Evolutionary conservation across 2,329 filamentous ascomycete species (phyloP), one percentile per base, ranked within the genome.

Genomic region (Aschersonia sp.): DNA sequence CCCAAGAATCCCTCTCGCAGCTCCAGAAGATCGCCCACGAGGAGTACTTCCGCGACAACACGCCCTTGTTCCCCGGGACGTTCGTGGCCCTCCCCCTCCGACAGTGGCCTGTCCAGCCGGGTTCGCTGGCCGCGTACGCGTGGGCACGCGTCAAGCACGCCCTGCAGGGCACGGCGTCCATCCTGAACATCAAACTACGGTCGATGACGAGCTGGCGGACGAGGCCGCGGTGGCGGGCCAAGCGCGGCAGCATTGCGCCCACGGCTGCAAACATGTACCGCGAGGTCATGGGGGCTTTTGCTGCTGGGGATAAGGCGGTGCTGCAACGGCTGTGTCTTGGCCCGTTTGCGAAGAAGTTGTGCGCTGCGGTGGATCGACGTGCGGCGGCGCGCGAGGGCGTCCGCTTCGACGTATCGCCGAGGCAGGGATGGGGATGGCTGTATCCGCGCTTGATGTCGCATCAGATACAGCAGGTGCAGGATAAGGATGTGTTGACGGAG

Each of bases 211-310:
- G 53, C 48, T 60, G 69, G 53, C 60, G 69, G 47, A 62, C 61
- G 32, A 63, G 62, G 28, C 69, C 70, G 9, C 57, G 55, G n/a
- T 70, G 72, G 58, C 67, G 71, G 56, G 58, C 72, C 30, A 54
- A 62, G 30, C 67, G 66, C 10, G 54, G 61, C 29, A 58, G 61
- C 47, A 65, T 77, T 44, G 60, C 69, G 6, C 71, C 77, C 2
- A 70, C 71, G 1, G 82, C 80, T 32, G 72, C 75, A 55, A 70
- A 67, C 28, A 65, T 84, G 56, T 80, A 86, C 61, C 65, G 67
- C 47, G 65, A 75, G 53, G 76, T 85, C 70, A 77, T 79, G 55
- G 69, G 72, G 50, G 75, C 75, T 4, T 73, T 84, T 45, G 82
- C 82, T 5, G 62, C 64, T 2, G 78, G 77, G 50, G 75, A 84